Conservation (phyloP, 495 filamentous ascomycete genomes). For the Clavariopsis aquatica region DNA sequence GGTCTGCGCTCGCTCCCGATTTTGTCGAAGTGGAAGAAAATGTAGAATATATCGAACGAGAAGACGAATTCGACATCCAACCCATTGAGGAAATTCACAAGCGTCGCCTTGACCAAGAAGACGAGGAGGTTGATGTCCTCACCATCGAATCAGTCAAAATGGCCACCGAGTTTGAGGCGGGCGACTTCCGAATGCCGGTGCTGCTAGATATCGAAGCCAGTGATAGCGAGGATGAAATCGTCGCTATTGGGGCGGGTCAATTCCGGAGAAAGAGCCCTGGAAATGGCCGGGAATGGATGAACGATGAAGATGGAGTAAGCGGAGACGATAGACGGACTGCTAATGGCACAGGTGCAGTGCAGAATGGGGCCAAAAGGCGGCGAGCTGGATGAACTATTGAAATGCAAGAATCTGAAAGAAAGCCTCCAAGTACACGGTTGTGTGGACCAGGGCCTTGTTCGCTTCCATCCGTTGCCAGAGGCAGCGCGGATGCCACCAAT, state of each 20-base stretch:
- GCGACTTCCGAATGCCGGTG: slow-evolving; percentile 83
- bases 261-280: slow-evolving; percentile 75
- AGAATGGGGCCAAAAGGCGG: slow-evolving; percentile 35
- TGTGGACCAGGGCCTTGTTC: background rate
- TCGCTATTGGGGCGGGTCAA: slow-evolving; percentile 80
- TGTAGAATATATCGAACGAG: slow-evolving; percentile 89
- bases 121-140: slow-evolving; percentile 85
- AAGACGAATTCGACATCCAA: slow-evolving; percentile 98
- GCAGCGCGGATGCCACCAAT: background rate
- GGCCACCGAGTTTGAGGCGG: slow-evolving; percentile 57
- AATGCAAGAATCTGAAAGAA: background rate
- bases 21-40: slow-evolving; percentile 98
- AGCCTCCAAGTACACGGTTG: background rate
- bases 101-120: slow-evolving; percentile 81
- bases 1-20: slow-evolving; percentile 94
- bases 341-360: slow-evolving; percentile 23
- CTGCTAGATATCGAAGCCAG: slow-evolving; percentile 76
- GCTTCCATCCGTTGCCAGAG: background rate
- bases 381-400: slow-evolving; percentile 8
- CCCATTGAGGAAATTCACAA: slow-evolving; percentile 93
- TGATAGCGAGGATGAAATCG: slow-evolving; percentile 84
- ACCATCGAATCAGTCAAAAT: slow-evolving; percentile 66
- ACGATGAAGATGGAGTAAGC: slow-evolving; percentile 49
- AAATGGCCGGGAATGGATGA: slow-evolving; percentile 56
- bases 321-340: slow-evolving; percentile 45